Base-by-base conservation (phyloP, 192 early-diverging fungal genomes). In the Gamsiella multidivaricata region DNA sequence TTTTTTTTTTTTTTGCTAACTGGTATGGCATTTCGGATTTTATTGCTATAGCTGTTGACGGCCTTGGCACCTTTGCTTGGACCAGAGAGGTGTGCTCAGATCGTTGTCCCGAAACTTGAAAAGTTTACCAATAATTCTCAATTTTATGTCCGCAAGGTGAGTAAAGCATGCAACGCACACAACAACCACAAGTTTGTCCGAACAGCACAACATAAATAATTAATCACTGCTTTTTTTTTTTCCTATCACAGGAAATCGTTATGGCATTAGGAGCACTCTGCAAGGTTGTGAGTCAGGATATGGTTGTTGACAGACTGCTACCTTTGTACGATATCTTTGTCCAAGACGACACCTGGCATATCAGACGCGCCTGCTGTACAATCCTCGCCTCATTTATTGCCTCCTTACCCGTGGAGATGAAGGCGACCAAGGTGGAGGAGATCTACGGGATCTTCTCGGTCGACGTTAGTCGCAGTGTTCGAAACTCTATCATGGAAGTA, bases 61-160 rank as follows among this genome's bases (percentile, higher is more conserved):
- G 66, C 84, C 3, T 54, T 87, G 46, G 81, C 86, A 10, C 32
- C 55, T 18, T 58, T 84, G 14, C 70, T 89, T 36, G 87, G 87
- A 39, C 63, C 81, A 11, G 82, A 86, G 34, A 61, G 73, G 49
- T 85, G 81, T 37, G 69, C 72, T 18, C 58, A 74, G 11, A 60
- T 78, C 47, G 81, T 82, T 62, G 39, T 89, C 14, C 86, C 86
- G 0, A 85, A 82, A 59, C 70, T 89, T 18, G 83, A 89, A 45
- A 62, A 68, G 50, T 64, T 87, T 63, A 61, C 80, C 2, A 62
- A 54, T 17, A 82, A 84, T 29, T 79, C 67, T 25, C 80, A 84
- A 32, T 89, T 89, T 67, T 89, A 86, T 54, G 88, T 89, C 3
- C 81, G 86, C 49, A 89, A 86, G 74, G 82, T 83, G 20, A 54